Conservation (phyloP, 768 basidiomycete species). For the Tricholoma terreum region DNA sequence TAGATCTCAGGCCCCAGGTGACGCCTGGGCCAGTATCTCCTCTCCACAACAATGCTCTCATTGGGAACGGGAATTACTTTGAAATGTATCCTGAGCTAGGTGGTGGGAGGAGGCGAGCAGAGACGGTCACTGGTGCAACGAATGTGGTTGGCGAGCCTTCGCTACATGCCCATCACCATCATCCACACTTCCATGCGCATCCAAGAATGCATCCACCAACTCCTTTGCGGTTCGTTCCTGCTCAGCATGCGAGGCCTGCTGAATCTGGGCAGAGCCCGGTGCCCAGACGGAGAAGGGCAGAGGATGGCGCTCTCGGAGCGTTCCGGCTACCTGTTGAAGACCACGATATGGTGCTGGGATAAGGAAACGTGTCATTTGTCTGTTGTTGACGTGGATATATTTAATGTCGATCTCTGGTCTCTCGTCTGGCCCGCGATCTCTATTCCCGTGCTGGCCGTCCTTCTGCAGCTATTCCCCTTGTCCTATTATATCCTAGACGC, state of each 20-base stretch:
- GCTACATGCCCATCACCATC: background rate
- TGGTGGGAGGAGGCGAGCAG: constrained; percentile 5
- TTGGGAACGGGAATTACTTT: background rate
- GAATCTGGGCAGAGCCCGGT: background rate
- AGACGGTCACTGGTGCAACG: constrained; percentile 6
- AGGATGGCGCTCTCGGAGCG: background rate
- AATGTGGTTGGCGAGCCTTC: background rate
- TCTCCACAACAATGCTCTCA: background rate
- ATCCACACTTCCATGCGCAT: constrained; percentile 3
- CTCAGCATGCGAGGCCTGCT: background rate
- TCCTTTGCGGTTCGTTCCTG: constrained; percentile 2
- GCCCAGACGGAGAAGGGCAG: constrained; percentile 5
- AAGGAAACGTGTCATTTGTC: background rate
- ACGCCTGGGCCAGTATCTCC: background rate
- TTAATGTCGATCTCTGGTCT: background rate
- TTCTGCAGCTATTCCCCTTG: background rate
- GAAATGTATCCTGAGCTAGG: background rate
- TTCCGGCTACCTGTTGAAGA: constrained; percentile 10
- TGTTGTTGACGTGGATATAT: background rate
- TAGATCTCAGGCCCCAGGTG: background rate
- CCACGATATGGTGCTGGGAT: constrained; percentile 19
- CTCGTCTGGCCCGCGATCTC: background rate
- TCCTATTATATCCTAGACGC: background rate
- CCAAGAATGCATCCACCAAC: constrained; percentile 3
- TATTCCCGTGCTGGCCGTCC: no score